phyloP scores from a whole-genome alignment of 768 basidiomycete species.

The Gyrodon lividus region DNA sequence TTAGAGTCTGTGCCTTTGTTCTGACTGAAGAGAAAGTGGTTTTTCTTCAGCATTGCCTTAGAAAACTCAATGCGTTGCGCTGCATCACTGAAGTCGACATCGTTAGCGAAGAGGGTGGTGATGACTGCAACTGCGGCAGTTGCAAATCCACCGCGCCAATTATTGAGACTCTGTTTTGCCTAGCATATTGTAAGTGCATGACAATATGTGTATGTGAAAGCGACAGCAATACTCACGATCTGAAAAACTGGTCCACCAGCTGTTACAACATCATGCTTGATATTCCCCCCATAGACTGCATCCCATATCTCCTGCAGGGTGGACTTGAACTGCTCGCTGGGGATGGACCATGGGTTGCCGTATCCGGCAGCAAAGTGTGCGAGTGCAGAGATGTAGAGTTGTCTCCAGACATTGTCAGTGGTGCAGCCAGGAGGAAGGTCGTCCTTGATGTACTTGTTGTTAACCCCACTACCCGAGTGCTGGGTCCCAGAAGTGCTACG shows the following conservation, averaged over 20 bases:
- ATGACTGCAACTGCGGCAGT: neutral
- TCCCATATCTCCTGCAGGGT: constrained; percentile 10
- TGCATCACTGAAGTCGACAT: neutral
- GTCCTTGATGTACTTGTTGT: constrained; percentile 1
- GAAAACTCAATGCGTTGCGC: neutral
- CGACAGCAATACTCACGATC: neutral
- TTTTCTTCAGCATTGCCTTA: neutral
- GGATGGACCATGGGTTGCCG: constrained; percentile 3
- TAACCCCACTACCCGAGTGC: neutral
- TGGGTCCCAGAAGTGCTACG: no score
- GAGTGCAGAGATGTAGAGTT: constrained; percentile 3
- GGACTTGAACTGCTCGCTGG: neutral
- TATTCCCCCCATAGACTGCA: neutral
- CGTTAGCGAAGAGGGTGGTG: neutral
- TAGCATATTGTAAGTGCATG: no score
- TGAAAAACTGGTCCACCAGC: constrained; percentile 1
- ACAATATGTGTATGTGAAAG: neutral
- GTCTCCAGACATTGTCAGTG: neutral
- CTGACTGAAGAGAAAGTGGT: neutral
- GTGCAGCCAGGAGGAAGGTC: constrained; percentile 2
- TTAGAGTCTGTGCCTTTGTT: neutral
- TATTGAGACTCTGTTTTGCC: constrained; percentile 3
- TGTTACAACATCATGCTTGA: constrained; percentile 1
- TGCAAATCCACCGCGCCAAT: constrained; percentile 2
- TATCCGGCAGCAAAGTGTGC: constrained; percentile 1